Conservation (phyloP, 805 yeast species). For the Candida wancherniae region DNA sequence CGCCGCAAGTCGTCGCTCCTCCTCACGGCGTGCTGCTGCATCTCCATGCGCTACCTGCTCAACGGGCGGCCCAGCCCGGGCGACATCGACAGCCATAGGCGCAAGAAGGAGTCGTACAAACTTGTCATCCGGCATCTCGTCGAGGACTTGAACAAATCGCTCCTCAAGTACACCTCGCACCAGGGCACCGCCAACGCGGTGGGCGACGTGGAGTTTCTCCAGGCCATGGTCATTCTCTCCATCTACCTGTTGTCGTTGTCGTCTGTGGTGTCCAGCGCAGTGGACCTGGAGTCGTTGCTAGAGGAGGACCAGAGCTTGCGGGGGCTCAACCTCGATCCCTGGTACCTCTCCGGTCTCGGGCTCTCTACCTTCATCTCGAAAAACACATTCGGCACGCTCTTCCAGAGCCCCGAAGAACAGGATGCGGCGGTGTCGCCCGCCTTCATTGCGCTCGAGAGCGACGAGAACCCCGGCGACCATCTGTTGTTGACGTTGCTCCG, state of each 20-base stretch:
- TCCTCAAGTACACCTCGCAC: slow-evolving; percentile 30
- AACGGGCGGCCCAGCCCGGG: slow-evolving; percentile 22
- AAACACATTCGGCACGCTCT: slow-evolving; percentile 41
- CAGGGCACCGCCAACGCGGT: slow-evolving; percentile 13
- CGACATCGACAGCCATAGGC: slow-evolving; percentile 19
- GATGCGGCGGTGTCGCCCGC: slow-evolving; percentile 3
- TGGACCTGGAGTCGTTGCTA: slow-evolving; percentile 11
- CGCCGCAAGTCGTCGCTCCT: slow-evolving; percentile 53
- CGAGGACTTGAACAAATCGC: slow-evolving; percentile 43
- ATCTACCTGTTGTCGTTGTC: slow-evolving; percentile 62
- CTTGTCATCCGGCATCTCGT: slow-evolving; percentile 43
- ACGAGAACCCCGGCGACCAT: slow-evolving; percentile 23
- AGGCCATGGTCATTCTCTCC: slow-evolving; percentile 60
- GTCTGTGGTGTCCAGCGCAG: slow-evolving; percentile 25
- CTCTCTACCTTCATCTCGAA: slow-evolving; percentile 56
- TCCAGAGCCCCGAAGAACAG: neutral
- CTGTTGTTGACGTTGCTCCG: slow-evolving; percentile 54
- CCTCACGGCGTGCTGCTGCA: slow-evolving; percentile 61
- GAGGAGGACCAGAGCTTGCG: slow-evolving; percentile 21
- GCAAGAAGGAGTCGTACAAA: slow-evolving; percentile 31
- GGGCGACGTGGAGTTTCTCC: slow-evolving; percentile 53
- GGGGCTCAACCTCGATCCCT: slow-evolving; percentile 55
- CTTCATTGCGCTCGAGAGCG: slow-evolving; percentile 9
- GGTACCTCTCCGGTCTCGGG: slow-evolving; percentile 65
- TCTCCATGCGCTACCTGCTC: slow-evolving; percentile 51